Conservation (phyloP, 148 eudicot genomes). For the Rhododendron simsii region DNA sequence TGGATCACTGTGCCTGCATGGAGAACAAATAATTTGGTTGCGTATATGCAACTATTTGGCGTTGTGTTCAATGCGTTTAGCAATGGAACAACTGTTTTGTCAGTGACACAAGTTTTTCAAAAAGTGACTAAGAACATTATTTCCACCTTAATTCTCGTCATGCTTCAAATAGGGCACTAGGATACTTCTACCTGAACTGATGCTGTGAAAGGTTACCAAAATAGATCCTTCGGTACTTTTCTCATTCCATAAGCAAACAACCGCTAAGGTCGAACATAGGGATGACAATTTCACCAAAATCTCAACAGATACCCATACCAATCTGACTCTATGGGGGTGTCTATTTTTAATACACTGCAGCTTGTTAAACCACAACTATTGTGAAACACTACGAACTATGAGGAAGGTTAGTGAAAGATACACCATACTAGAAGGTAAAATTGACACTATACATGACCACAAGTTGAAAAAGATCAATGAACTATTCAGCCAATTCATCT, state of each 20-base stretch:
- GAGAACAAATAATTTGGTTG: not conserved
- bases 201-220: not conserved
- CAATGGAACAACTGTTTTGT: not conserved
- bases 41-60: not conserved
- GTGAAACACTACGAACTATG: not conserved
- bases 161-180: not conserved
- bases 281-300: not conserved
- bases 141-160: not conserved
- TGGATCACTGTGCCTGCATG: no score
- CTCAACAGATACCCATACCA: no score
- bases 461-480: not conserved
- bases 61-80: not conserved
- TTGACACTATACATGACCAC: not conserved
- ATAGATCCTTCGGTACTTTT: not conserved
- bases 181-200: not conserved
- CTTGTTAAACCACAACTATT: not conserved
- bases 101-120: not conserved
- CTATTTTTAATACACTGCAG: not conserved
- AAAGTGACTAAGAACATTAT: not conserved
- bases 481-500: constrained; percentile 30
- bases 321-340: no score
- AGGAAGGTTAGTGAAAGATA: not conserved
- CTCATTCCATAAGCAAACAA: not conserved
- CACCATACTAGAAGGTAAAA: no score
- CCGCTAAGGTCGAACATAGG: not conserved